phyloP scores from a whole-genome alignment of 2,329 filamentous ascomycete genomes.

The Emmonsiellopsis sp. region DNA sequence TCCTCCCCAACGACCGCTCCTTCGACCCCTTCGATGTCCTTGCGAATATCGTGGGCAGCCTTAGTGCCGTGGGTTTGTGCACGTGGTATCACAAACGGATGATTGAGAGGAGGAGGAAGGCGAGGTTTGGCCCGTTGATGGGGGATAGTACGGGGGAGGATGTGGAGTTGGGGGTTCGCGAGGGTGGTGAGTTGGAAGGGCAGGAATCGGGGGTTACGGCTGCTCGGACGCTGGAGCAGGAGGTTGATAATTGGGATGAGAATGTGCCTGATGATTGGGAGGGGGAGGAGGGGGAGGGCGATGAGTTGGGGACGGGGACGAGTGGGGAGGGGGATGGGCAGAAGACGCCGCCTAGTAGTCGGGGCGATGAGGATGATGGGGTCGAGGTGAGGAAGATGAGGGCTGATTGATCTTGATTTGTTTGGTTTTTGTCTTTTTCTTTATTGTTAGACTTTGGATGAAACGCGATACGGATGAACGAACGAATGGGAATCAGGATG shows the following conservation, averaged over 20 bases:
- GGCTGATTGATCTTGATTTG: slow-evolving; percentile 19
- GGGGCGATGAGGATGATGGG: slow-evolving; percentile 14
- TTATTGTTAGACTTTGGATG: background rate
- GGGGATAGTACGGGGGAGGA: slow-evolving; percentile 34
- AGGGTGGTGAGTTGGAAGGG: slow-evolving; percentile 23
- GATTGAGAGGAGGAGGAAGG: slow-evolving; percentile 73
- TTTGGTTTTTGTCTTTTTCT: slow-evolving; percentile 1
- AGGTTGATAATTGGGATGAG: slow-evolving; percentile 92
- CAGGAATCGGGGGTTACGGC: slow-evolving; percentile 58
- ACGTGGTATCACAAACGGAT: slow-evolving; percentile 93
- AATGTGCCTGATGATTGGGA: slow-evolving; percentile 63
- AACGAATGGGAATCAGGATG: too few relatives aligned
- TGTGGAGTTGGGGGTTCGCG: slow-evolving; percentile 9
- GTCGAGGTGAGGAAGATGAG: slow-evolving; percentile 20
- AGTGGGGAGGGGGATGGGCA: slow-evolving; percentile 9
- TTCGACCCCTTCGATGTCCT: slow-evolving; percentile 79
- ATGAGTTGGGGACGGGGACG: slow-evolving; percentile 9
- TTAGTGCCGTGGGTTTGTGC: slow-evolving; percentile 62
- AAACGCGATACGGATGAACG: too few relatives aligned
- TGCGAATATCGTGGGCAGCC: slow-evolving; percentile 75
- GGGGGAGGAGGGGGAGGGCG: slow-evolving; percentile 42
- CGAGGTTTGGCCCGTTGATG: slow-evolving; percentile 61
- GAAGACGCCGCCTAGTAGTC: slow-evolving; percentile 17
- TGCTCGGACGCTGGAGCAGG: slow-evolving; percentile 56
- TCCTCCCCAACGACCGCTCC: slow-evolving; percentile 62